A percentile compares a stretch with the other conserved stretches of the same genome.
phyloP scores from a whole-genome alignment of 1,139 yeast species.

The Geotrichum citri-aurantii region DNA sequence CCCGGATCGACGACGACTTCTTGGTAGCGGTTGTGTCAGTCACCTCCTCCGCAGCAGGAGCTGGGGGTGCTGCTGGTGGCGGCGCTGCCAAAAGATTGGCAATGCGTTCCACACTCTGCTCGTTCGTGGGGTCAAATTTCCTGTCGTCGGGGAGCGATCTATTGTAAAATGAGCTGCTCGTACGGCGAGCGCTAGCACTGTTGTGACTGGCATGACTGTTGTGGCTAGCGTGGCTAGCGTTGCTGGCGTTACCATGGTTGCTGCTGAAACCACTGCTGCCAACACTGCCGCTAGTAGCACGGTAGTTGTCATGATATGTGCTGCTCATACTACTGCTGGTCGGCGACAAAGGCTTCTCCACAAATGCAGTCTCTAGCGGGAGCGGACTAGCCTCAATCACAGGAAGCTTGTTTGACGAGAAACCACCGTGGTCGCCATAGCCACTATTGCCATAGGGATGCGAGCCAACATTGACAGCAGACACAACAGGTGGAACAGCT shows the following conservation, averaged over 20 bases:
- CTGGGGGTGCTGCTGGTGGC: background rate
- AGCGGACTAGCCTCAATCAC: background rate
- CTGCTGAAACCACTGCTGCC: background rate
- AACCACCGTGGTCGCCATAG: background rate
- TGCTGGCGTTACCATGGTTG: no score
- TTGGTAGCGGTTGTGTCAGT: background rate
- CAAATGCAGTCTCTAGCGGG: background rate
- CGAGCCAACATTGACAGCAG: conserved; percentile 2
- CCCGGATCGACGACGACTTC: background rate
- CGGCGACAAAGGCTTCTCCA: background rate
- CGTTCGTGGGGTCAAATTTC: conserved; percentile 21
- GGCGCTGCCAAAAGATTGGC: conserved; percentile 4
- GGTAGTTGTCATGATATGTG: background rate
- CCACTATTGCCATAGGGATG: background rate
- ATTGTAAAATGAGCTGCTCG: background rate
- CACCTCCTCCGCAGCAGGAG: background rate
- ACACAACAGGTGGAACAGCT: conserved; percentile 5
- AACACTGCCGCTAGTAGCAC: background rate
- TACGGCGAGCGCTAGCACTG: background rate
- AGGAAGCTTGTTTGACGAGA: background rate
- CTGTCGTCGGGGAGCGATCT: conserved; percentile 9
- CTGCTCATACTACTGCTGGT: background rate
- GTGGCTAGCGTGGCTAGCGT: no score
- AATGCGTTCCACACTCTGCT: conserved; percentile 20
- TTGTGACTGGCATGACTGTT: background rate